A percentile compares a stretch with the other conserved stretches of the same genome.
Evolutionary conservation across 306 rosid species (phyloP).

Genomic region (Vachellia collinsii): DNA sequence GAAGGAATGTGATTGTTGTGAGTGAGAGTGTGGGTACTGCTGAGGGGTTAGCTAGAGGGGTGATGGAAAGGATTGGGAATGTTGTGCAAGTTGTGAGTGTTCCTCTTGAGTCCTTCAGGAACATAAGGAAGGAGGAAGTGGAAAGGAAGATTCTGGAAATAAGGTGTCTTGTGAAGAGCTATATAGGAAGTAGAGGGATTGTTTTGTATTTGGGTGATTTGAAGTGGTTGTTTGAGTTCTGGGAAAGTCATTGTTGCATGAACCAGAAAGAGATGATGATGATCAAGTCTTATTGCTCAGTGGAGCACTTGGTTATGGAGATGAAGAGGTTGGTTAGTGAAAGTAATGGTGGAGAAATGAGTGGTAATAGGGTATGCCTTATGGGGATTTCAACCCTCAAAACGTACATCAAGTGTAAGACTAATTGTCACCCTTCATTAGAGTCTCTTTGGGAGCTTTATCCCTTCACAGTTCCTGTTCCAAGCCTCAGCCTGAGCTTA

Average conservation of each 20-base stretch:
- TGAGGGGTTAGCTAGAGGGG: slow-evolving; percentile 58
- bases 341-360: slow-evolving; percentile 44
- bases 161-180: slow-evolving; percentile 64
- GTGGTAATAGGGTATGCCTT: slow-evolving; percentile 59
- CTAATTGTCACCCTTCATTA: slow-evolving; percentile 62
- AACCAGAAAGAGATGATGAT: neutral
- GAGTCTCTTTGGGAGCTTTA: slow-evolving; percentile 87
- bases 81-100: slow-evolving; percentile 64
- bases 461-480: slow-evolving; percentile 74
- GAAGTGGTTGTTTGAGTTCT: slow-evolving; percentile 74
- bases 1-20: slow-evolving; percentile 64
- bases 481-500: slow-evolving; percentile 72
- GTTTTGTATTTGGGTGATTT: slow-evolving; percentile 82
- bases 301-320: slow-evolving; percentile 75
- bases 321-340: slow-evolving; percentile 62
- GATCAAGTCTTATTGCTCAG: slow-evolving; percentile 41
- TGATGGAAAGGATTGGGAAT: slow-evolving; percentile 68
- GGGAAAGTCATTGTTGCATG: slow-evolving; percentile 57
- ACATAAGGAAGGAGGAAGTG: slow-evolving; percentile 60
- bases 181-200: slow-evolving; percentile 65
- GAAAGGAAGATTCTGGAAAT: slow-evolving; percentile 71
- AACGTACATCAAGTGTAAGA: slow-evolving; percentile 68
- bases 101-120: slow-evolving; percentile 66
- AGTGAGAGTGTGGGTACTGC: slow-evolving; percentile 59
- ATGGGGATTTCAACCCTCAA: slow-evolving; percentile 76